phyloP scores from a whole-genome alignment of 2,329 filamentous ascomycete genomes.

The Zopfia rhizophila region DNA sequence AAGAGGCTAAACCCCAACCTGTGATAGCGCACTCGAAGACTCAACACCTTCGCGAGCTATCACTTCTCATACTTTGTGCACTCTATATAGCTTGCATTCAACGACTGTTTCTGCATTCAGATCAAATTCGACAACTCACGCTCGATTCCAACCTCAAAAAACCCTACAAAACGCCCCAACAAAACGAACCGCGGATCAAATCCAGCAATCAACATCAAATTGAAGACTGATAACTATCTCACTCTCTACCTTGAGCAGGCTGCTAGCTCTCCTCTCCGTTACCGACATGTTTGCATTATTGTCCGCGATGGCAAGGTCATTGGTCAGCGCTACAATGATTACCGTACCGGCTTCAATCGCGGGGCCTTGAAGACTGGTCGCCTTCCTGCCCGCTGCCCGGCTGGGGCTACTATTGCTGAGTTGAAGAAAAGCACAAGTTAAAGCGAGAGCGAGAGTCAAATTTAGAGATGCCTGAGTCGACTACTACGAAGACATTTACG shows the following conservation, averaged over 20 bases:
- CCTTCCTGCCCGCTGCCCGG: conserved; percentile 39
- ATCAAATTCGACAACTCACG: neutral
- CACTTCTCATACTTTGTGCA: conserved; percentile 13
- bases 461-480: too few species aligned
- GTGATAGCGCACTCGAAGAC: too few species aligned
- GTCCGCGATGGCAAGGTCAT: conserved; percentile 65
- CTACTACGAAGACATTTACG: conserved; percentile 47
- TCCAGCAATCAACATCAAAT: conserved; percentile 27
- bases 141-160: neutral
- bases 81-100: too few species aligned
- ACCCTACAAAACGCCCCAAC: neutral
- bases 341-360: conserved; percentile 61
- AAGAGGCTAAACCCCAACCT: too few species aligned
- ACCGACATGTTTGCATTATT: conserved; percentile 62
- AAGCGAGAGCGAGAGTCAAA: conserved; percentile 9
- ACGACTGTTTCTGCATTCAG: too few species aligned
- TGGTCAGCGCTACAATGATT: conserved; percentile 63
- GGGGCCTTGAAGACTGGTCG: conserved; percentile 61
- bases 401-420: conserved; percentile 51
- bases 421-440: conserved; percentile 40
- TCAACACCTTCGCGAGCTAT: neutral
- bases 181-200: too few species aligned
- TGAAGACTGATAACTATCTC: conserved; percentile 62
- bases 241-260: conserved; percentile 64
- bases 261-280: conserved; percentile 60